phyloP scores from a whole-genome alignment of 257 asterid species.

The Jasminum sambac region DNA sequence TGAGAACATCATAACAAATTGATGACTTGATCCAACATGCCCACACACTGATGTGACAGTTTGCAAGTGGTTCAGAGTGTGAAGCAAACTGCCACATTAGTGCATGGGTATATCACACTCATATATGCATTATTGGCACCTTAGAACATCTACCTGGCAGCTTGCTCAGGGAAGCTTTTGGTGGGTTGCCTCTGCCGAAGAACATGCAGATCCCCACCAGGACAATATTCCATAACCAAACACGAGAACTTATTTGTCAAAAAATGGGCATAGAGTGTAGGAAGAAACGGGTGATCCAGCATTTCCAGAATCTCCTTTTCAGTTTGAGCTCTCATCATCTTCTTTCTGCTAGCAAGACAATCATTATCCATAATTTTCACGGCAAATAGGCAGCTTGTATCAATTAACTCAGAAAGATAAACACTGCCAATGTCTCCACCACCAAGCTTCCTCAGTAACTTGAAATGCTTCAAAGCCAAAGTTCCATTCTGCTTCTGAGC shows the following conservation, averaged over 20 bases:
- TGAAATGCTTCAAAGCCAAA: slow-evolving; percentile 64
- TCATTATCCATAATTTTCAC: slow-evolving; percentile 80
- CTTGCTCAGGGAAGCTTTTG: slow-evolving; percentile 65
- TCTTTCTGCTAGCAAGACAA: slow-evolving; percentile 54
- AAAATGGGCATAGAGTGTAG: slow-evolving; percentile 77
- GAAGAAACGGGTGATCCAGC: slow-evolving; percentile 92
- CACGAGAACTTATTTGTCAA: slow-evolving; percentile 66
- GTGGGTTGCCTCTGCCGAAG: slow-evolving; percentile 77
- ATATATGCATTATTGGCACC: background rate
- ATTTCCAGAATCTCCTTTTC: slow-evolving; percentile 84
- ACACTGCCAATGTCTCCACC: slow-evolving; percentile 87
- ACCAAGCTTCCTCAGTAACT: slow-evolving; percentile 72
- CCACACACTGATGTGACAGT: too few relatives aligned
- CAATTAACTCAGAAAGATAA: slow-evolving; percentile 77
- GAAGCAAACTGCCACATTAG: too few relatives aligned
- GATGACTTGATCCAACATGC: too few relatives aligned
- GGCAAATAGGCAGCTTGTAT: slow-evolving; percentile 71
- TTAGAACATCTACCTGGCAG: slow-evolving; percentile 62
- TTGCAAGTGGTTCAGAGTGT: too few relatives aligned
- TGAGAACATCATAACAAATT: background rate
- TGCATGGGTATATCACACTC: too few relatives aligned
- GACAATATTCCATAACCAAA: slow-evolving; percentile 85
- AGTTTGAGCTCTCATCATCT: slow-evolving; percentile 68
- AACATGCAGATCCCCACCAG: slow-evolving; percentile 93
- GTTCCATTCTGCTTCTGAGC: slow-evolving; percentile 61